These are phyloP conservation scores for Suillus spraguei DNA, from an alignment of 768 basidiomycete species.

Conservation along the genomic window DNA sequence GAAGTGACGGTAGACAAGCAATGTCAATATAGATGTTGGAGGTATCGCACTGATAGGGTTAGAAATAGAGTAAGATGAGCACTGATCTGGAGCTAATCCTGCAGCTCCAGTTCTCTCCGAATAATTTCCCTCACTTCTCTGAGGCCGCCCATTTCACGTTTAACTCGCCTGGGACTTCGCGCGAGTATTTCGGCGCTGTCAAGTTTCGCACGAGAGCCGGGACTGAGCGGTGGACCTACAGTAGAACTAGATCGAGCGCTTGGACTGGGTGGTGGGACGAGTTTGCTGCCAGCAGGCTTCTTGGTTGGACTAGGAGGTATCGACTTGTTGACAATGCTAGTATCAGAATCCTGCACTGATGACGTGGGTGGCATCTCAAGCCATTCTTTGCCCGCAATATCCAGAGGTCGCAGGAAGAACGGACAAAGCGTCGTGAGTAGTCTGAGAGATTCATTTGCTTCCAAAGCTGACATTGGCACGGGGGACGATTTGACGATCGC, in stretches of 20 bases:
- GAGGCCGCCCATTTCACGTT: constrained; percentile 70
- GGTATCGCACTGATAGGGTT: constrained; percentile 25
- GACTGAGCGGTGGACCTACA: constrained; percentile 45
- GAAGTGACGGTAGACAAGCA: neutral
- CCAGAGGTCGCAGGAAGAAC: constrained; percentile 72
- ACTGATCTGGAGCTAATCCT: constrained; percentile 42
- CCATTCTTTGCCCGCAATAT: constrained; percentile 59
- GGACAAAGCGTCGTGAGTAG: constrained; percentile 73
- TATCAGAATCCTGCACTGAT: constrained; percentile 20
- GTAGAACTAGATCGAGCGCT: constrained; percentile 14
- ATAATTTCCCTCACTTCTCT: constrained; percentile 83
- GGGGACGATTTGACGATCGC: constrained; percentile 82
- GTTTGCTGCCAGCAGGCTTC: constrained; percentile 20
- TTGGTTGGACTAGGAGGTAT: constrained; percentile 43
- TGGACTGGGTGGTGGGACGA: constrained; percentile 38
- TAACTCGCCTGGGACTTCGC: constrained; percentile 74
- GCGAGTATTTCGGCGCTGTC: constrained; percentile 65
- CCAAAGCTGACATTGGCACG: constrained; percentile 75
- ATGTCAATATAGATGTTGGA: constrained; percentile 23
- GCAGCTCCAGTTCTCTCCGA: constrained; percentile 72
- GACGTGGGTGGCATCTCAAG: constrained; percentile 47
- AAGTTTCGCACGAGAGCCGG: constrained; percentile 50
- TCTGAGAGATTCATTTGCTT: constrained; percentile 73
- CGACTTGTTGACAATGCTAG: constrained; percentile 14
- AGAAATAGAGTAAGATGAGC: constrained; percentile 13